These are phyloP conservation scores for Lippia alba DNA, from an alignment of 305 asterid species.

Conservation along the genomic window DNA sequence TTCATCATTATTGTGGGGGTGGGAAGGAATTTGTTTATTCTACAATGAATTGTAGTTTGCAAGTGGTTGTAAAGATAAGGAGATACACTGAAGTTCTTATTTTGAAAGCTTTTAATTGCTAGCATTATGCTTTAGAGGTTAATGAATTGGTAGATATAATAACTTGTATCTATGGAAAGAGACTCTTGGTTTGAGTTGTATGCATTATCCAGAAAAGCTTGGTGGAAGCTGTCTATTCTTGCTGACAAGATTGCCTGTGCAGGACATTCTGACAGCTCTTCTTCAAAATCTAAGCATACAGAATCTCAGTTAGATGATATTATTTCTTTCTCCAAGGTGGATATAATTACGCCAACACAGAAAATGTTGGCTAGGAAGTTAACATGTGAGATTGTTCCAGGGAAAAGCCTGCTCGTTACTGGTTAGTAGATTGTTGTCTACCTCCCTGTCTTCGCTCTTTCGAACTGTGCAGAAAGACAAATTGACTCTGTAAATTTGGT, in stretches of 20 bases:
- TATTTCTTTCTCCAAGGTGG: conserved; percentile 87
- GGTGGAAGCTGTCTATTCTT: conserved; percentile 14
- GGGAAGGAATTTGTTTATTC: background rate
- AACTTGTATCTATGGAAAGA: background rate
- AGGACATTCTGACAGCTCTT: conserved; percentile 48
- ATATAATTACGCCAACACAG: conserved; percentile 86
- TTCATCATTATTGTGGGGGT: background rate
- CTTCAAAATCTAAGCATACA: conserved; percentile 39
- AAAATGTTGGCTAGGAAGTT: conserved; percentile 86
- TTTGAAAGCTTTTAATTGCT: background rate
- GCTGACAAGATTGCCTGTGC: conserved; percentile 50
- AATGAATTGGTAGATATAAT: background rate
- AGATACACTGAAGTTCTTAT: conserved; percentile 2
- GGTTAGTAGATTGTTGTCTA: conserved; percentile 65
- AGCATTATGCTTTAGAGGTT: background rate
- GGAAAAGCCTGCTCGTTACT: conserved; percentile 93
- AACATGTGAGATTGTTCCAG: conserved; percentile 75
- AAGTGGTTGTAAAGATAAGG: background rate
- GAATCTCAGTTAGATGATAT: conserved; percentile 56
- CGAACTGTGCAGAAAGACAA: background rate
- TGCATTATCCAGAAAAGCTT: background rate
- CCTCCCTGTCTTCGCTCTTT: conserved; percentile 4
- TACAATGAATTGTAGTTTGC: background rate
- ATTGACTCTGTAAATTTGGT: conserved; percentile 13
- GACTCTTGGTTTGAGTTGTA: background rate